phyloP scores from a whole-genome alignment of 106 monocot species.

The Posidonia australis region DNA sequence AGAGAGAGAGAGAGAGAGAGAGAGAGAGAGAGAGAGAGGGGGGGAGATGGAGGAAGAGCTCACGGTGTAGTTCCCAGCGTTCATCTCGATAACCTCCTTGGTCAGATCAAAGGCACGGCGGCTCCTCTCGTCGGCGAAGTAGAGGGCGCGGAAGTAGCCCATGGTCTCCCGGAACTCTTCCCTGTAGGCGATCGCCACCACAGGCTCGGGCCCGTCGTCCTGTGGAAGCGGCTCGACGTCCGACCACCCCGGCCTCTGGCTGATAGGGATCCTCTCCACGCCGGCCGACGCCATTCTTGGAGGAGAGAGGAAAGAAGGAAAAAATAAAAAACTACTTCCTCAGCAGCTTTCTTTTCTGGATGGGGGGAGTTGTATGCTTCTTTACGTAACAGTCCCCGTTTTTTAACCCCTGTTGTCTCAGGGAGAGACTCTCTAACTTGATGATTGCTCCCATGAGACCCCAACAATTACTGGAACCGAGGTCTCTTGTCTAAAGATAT shows the following conservation, averaged over 20 bases:
- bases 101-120: constrained; percentile 59
- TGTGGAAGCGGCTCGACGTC: constrained; percentile 83
- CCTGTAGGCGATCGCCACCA: constrained; percentile 74
- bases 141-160: constrained; percentile 97
- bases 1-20: not conserved
- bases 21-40: not conserved
- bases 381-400: too few relatives aligned
- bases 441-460: too few relatives aligned
- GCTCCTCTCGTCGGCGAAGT: constrained; percentile 64
- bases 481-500: too few relatives aligned
- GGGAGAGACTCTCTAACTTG: too few relatives aligned
- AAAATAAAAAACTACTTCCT: too few relatives aligned
- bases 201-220: constrained; percentile 86
- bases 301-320: too few relatives aligned
- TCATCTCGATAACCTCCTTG: constrained; percentile 52
- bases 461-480: too few relatives aligned
- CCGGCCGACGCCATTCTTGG: not conserved
- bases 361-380: too few relatives aligned
- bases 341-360: too few relatives aligned
- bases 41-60: not conserved
- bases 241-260: constrained; percentile 61
- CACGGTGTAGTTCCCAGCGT: constrained; percentile 95
- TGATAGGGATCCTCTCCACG: constrained; percentile 42
- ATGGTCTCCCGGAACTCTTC: constrained; percentile 83
- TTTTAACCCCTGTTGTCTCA: too few relatives aligned